A percentile compares a stretch with the other conserved stretches of the same genome.
Evolutionary conservation across 305 asterid species (phyloP).

Genomic region (Fraxinus xanthoxyloides): DNA sequence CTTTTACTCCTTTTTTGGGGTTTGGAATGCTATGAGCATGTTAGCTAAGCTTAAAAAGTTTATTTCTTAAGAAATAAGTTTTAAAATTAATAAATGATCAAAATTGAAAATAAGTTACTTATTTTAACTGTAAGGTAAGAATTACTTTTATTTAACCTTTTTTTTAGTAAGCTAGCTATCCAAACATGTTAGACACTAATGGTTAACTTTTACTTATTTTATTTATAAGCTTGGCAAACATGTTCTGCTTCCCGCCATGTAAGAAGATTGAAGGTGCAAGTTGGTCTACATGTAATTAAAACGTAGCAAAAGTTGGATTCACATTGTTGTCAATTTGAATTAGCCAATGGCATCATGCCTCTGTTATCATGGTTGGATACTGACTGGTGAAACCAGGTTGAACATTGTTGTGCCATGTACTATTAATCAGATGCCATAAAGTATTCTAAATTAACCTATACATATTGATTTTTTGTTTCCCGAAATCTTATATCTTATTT

Average conservation of each 20-base stretch:
- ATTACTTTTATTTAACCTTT: not conserved
- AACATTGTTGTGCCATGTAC: not conserved
- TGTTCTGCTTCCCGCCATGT: not conserved
- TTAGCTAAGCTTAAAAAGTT: not conserved
- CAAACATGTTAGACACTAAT: not conserved
- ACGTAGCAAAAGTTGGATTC: not conserved
- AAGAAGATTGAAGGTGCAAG: not conserved
- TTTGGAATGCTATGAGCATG: not conserved
- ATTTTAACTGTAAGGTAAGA: not conserved
- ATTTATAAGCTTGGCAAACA: not conserved
- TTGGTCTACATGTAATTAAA: not conserved
- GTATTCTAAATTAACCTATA: constrained; percentile 5
- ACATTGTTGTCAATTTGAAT: not conserved
- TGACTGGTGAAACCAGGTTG: not conserved
- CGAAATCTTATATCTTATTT: not conserved
- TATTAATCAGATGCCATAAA: not conserved
- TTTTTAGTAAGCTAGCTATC: not conserved
- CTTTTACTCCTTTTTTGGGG: not conserved
- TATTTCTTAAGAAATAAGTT: not conserved
- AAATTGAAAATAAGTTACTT: not conserved
- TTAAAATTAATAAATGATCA: not conserved
- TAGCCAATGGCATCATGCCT: not conserved
- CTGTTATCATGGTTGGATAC: not conserved
- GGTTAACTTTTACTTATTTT: not conserved
- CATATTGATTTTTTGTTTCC: not conserved